phyloP scores from a whole-genome alignment of 2,329 filamentous ascomycete species.

The Pseudogymnoascus verrucosus region DNA sequence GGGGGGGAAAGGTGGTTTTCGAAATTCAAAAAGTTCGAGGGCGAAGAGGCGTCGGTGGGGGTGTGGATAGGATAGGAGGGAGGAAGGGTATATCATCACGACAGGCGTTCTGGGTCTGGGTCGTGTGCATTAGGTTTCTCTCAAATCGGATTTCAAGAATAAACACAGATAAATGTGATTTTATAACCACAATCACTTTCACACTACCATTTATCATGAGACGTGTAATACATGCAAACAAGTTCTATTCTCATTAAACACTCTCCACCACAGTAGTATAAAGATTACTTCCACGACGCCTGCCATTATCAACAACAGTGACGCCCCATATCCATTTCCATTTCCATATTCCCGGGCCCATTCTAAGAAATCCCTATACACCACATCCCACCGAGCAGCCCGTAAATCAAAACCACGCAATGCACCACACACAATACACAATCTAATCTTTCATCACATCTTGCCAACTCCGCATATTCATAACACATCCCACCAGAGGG shows the following conservation, averaged over 20 bases:
- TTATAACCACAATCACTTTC: not conserved
- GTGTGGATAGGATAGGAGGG: not conserved
- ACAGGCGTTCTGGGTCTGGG: not conserved
- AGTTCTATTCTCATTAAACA: not conserved
- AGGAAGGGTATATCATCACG: not conserved
- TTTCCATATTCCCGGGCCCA: not conserved
- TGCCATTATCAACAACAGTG: conserved; percentile 8
- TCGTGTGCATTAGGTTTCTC: not conserved
- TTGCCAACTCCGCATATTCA: not conserved
- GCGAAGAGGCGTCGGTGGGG: not conserved
- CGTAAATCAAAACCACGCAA: not conserved
- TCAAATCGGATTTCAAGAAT: not conserved
- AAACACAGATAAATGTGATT: not conserved
- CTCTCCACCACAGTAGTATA: not conserved
- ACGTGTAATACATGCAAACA: not conserved
- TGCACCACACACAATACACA: not conserved
- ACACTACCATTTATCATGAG: too few species aligned
- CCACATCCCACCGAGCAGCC: not conserved
- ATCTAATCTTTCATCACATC: not conserved
- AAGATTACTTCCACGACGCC: not conserved
- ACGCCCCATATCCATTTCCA: not conserved
- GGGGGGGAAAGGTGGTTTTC: not conserved
- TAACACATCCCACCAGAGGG: not conserved
- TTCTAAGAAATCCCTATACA: not conserved
- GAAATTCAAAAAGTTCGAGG: not conserved